A percentile compares a stretch with the other conserved stretches of the same genome.
phyloP scores from a whole-genome alignment of 176 grass and related monocot genomes.

The Saccharum officinarum region DNA sequence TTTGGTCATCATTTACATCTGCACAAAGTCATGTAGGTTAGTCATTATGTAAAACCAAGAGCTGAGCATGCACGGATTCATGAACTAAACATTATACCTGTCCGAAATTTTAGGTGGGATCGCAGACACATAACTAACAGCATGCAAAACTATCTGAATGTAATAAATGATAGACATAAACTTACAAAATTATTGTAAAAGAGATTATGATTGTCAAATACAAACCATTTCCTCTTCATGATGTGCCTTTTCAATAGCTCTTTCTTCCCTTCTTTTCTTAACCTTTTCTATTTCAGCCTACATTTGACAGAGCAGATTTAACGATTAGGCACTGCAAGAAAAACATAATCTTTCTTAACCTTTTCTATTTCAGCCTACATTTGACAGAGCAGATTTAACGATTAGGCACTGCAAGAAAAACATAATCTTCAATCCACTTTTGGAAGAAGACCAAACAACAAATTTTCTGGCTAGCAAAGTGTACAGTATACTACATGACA shows the following conservation, averaged over 20 bases:
- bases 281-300: conserved; percentile 98
- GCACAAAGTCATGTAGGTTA: too few species aligned
- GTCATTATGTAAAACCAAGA: too few species aligned
- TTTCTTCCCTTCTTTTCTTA: conserved; percentile 99
- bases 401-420: conserved; percentile 10
- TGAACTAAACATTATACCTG: too few species aligned
- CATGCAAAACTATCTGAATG: conserved; percentile 9
- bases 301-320: conserved; percentile 22
- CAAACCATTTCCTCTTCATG: conserved; percentile 97
- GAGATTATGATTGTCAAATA: conserved; percentile 13
- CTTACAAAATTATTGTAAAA: neutral
- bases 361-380: conserved; percentile 95
- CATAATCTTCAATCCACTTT: too few species aligned
- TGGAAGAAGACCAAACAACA: neutral
- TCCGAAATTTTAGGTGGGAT: too few species aligned
- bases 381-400: conserved; percentile 5
- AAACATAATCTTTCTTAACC: conserved; percentile 99
- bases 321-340: conserved; percentile 5
- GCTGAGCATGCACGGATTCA: too few species aligned
- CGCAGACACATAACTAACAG: too few species aligned
- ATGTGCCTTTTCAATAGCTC: conserved; percentile 94
- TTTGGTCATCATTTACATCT: too few species aligned
- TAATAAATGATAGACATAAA: conserved; percentile 14
- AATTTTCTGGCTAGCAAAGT: neutral
- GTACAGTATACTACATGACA: neutral